Evolutionary conservation across 2,329 filamentous ascomycete species (phyloP), one percentile per base, ranked within the genome.

Genomic region (Berkeleyomyces basicola): DNA sequence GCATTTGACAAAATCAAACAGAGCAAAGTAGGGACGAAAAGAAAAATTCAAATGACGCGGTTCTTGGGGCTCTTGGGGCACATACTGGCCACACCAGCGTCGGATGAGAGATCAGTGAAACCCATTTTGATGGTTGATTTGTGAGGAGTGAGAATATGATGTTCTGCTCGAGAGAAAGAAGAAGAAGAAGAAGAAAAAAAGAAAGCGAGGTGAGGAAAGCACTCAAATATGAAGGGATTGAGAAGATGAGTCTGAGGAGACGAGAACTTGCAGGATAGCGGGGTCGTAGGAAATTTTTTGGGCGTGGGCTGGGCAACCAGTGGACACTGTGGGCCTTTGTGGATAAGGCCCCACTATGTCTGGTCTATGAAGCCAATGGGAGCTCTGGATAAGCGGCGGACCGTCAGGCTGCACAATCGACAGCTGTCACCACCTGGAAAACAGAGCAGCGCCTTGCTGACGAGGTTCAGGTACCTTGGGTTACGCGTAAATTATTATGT

Each of bases 71-170:
- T 62, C 47, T 62, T 62, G 63, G 63, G 63, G 69, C 68, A 72
- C 72, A 69, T 73, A 74, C 72, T 71, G 72, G 70, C 67, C 70
- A 84, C 76, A 73, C 84, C 84, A 76, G 82, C 76, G 73, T 85
- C 83, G 73, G 81, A 79, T 70, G 83, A 72, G 70, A 87, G 77
- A 74, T 87, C 83, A 74, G 79, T 77, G 80, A 87, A 87, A 74
- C 84, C 84, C 84, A 87, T 87, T 70, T 72, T 82, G 72, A 70
- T 65, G 66, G 66, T 67, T 46, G 70, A 67, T 68, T 67, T 69
- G 66, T 61, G 67, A 63, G 62, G 62, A 62, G 64, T 64, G 63
- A 66, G 64, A 66, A 67, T 61, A 53, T 55, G 42, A 61, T 63
- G 43, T 64, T 64, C 61, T 63, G 63, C 62, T 65, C 63, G 63